Evolutionary conservation across 2,329 filamentous ascomycete species (phyloP).

Genomic region (Lecanicillium sp.): DNA sequence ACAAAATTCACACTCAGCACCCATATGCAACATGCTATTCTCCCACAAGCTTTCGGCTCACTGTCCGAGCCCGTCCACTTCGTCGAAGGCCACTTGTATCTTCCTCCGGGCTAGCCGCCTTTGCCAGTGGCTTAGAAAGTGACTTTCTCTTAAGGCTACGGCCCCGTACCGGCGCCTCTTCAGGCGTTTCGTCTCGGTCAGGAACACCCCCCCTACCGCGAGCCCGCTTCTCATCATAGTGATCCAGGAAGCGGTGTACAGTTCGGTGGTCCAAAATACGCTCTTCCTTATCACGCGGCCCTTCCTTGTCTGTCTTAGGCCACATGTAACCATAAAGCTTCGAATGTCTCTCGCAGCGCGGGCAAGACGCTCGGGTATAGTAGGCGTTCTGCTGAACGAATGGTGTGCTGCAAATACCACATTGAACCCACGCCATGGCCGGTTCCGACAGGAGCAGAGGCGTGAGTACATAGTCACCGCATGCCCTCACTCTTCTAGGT

Average conservation of each 20-base stretch:
- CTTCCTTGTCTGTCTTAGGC: constrained; percentile 87
- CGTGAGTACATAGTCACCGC: constrained; percentile 80
- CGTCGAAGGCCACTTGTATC: neutral
- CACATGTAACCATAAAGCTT: constrained; percentile 93
- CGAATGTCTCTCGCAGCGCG: constrained; percentile 88
- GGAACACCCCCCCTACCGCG: constrained; percentile 35
- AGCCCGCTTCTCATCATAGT: constrained; percentile 58
- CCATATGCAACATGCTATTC: neutral
- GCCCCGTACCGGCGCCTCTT: constrained; percentile 21
- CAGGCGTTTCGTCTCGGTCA: constrained; percentile 22
- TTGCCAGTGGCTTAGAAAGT: constrained; percentile 14
- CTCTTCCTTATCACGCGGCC: constrained; percentile 65
- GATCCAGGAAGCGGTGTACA: constrained; percentile 75
- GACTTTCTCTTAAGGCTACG: constrained; percentile 21
- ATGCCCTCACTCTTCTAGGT: constrained; percentile 42
- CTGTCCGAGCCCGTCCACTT: constrained; percentile 9
- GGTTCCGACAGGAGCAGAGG: constrained; percentile 68
- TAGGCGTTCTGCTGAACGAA: constrained; percentile 91
- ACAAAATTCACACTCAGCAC: neutral
- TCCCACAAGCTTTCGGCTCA: constrained; percentile 5
- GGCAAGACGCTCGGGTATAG: constrained; percentile 77
- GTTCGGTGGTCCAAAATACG: constrained; percentile 77
- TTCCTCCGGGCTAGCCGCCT: neutral
- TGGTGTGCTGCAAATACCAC: constrained; percentile 70
- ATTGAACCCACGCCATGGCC: constrained; percentile 78